Evolutionary conservation across 495 filamentous ascomycete genomes (phyloP).

Genomic region (Neurospora hispaniola): DNA sequence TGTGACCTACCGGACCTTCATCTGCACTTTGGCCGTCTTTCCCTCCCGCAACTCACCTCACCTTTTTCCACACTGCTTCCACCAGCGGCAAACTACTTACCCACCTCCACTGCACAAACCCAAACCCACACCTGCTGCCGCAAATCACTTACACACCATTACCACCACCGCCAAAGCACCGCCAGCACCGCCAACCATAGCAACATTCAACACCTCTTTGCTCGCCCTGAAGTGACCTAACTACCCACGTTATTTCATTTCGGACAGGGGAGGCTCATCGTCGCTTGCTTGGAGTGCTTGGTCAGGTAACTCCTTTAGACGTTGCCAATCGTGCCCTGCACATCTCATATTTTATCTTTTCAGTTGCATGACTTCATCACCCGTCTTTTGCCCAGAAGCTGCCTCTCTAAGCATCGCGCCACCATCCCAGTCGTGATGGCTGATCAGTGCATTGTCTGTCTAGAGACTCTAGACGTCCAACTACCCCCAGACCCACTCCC

Average conservation of each 20-base stretch:
- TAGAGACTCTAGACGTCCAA: conserved; percentile 67
- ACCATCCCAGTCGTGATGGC: conserved; percentile 47
- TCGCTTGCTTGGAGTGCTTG: background rate
- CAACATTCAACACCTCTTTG: background rate
- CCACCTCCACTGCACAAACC: background rate
- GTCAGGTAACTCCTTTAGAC: background rate
- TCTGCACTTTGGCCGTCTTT: background rate
- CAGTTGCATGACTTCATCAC: conserved; percentile 28
- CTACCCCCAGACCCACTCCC: conserved; percentile 12
- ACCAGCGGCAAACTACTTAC: background rate
- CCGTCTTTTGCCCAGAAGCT: background rate
- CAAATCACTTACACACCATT: background rate
- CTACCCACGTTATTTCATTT: background rate
- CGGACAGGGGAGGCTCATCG: background rate
- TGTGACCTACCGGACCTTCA: background rate
- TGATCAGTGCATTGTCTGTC: conserved; percentile 93
- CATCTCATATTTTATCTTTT: background rate
- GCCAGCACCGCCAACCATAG: background rate
- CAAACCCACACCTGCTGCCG: background rate
- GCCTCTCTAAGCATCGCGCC: background rate
- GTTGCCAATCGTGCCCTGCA: background rate
- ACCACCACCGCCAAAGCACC: background rate
- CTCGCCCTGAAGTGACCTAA: background rate
- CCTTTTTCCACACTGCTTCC: background rate
- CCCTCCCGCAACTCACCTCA: background rate